These are phyloP conservation scores for Castanospermum australe DNA, from an alignment of 306 rosid species.

Conservation along the genomic window DNA sequence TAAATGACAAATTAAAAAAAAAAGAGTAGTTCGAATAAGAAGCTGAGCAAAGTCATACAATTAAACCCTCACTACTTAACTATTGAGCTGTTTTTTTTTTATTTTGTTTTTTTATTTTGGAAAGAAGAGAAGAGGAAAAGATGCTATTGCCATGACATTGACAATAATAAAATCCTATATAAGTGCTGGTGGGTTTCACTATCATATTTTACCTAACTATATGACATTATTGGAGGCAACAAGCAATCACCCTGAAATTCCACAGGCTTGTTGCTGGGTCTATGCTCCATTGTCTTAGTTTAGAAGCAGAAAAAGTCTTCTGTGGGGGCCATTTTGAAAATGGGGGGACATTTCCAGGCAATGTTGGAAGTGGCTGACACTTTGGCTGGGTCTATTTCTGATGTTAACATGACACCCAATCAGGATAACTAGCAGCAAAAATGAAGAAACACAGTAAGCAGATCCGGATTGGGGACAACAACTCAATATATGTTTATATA, in stretches of 20 bases:
- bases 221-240: slow-evolving; percentile 18
- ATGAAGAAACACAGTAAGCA: neutral
- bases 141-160: neutral
- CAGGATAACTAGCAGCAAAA: neutral
- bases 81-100: too few species aligned
- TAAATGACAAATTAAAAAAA: too few species aligned
- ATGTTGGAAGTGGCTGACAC: neutral
- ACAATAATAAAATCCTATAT: neutral
- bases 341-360: neutral
- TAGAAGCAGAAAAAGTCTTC: neutral
- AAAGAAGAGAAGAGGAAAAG: neutral
- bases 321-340: slow-evolving; percentile 23
- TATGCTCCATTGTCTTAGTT: neutral
- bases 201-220: neutral
- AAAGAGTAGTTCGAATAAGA: too few species aligned
- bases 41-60: too few species aligned
- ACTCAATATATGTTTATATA: too few species aligned
- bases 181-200: neutral
- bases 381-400: neutral
- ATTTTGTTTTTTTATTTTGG: neutral
- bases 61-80: too few species aligned
- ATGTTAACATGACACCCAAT: neutral
- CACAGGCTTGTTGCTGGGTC: neutral
- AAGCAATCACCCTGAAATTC: neutral
- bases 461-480: too few species aligned